Evolutionary conservation across 352 stramenopile species (phyloP).

Genomic region (Phytophthora litchii): DNA sequence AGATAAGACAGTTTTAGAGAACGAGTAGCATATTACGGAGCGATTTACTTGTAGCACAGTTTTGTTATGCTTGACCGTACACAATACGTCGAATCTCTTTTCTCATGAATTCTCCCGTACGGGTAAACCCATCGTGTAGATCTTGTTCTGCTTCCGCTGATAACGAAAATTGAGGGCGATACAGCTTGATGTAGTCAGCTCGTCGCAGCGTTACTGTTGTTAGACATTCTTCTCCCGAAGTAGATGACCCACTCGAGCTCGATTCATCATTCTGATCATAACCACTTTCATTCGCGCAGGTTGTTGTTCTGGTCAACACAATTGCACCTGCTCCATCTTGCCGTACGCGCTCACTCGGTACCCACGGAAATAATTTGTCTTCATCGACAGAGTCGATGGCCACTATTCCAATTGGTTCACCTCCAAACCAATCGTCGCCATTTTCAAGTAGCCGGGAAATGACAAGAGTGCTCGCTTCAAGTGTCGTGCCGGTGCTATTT

Average conservation of each 20-base stretch:
- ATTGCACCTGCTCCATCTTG: slow-evolving; percentile 24
- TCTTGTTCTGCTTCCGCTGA: slow-evolving; percentile 15
- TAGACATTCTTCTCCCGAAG: not conserved
- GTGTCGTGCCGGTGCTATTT: slow-evolving; percentile 16
- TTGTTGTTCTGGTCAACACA: slow-evolving; percentile 12
- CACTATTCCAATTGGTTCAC: slow-evolving; percentile 25
- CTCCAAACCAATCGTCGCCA: slow-evolving; percentile 5
- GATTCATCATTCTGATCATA: not conserved
- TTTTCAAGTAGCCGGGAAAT: slow-evolving; percentile 24
- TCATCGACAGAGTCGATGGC: slow-evolving; percentile 34
- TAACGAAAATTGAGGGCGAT: slow-evolving; percentile 3
- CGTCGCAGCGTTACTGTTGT: slow-evolving; percentile 4
- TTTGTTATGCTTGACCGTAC: too few species aligned
- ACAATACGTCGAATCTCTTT: slow-evolving; percentile 6
- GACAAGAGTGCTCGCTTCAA: slow-evolving; percentile 29
- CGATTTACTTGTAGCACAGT: too few species aligned
- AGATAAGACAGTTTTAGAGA: not conserved
- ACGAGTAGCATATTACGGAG: too few species aligned
- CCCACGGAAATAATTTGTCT: slow-evolving; percentile 40
- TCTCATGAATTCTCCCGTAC: slow-evolving; percentile 4
- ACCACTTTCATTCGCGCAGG: not conserved
- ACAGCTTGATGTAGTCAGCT: slow-evolving; percentile 9
- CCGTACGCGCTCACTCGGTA: slow-evolving; percentile 21
- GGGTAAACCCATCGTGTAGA: not conserved
- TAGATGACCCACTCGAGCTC: not conserved